Percentiles rank a stretch among this genome's conserved stretches.
Conservation (phyloP, 495 filamentous ascomycete species). For the Aspergillus mulundensis region DNA sequence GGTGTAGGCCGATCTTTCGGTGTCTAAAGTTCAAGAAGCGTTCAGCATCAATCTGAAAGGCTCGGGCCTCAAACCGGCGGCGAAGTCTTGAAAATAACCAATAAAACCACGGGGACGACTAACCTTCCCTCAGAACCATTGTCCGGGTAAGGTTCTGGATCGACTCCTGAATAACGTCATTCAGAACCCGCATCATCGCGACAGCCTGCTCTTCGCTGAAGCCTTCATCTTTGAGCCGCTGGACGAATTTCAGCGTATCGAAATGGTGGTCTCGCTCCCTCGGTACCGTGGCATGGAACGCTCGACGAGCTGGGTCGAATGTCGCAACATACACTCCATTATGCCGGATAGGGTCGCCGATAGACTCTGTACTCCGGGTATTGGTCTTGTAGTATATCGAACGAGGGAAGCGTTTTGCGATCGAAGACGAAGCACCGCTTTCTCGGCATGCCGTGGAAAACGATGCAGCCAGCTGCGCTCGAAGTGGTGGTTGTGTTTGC, state of each 20-base stretch:
- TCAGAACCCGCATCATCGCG: constrained; percentile 95
- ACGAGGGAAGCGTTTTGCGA: constrained; percentile 21
- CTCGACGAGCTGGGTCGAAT: constrained; percentile 41
- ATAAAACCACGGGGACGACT: constrained; percentile 1
- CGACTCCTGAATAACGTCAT: constrained; percentile 95
- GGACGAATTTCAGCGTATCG: constrained; percentile 95
- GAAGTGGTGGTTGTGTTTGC: constrained; percentile 17
- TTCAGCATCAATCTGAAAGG: neutral
- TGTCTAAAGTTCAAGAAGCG: constrained; percentile 30
- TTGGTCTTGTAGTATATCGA: constrained; percentile 6
- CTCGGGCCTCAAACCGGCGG: neutral
- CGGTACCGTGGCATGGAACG: constrained; percentile 65
- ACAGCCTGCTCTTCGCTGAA: constrained; percentile 94
- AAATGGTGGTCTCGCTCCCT: constrained; percentile 84
- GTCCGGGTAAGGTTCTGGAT: constrained; percentile 97
- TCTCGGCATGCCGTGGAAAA: constrained; percentile 23
- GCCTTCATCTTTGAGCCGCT: constrained; percentile 82
- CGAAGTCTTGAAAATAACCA: neutral
- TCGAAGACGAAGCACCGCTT: constrained; percentile 14
- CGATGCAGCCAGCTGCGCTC: constrained; percentile 18
- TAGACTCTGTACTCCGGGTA: constrained; percentile 16
- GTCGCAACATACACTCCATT: constrained; percentile 47
- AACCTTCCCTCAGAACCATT: constrained; percentile 94
- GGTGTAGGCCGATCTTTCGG: constrained; percentile 76
- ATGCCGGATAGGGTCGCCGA: constrained; percentile 34